Conservation (phyloP, 768 basidiomycete genomes). For the Phylloporus rhodoxanthus region DNA sequence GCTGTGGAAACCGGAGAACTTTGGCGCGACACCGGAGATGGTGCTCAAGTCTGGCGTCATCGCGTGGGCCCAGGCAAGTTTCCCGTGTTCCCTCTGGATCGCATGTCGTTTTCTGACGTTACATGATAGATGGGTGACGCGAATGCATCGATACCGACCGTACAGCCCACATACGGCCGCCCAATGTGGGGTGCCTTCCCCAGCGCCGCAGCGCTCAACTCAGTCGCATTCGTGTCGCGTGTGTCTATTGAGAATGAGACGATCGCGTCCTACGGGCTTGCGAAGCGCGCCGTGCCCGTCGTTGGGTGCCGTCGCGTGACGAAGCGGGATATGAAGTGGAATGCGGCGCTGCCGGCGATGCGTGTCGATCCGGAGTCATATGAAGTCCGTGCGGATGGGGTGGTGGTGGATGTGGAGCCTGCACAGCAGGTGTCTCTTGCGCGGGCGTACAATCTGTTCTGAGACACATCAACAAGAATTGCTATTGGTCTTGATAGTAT, state of each 20-base stretch:
- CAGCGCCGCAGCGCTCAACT: conserved; percentile 60
- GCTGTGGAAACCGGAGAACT: conserved; percentile 91
- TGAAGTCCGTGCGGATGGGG: conserved; percentile 76
- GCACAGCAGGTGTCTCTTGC: conserved; percentile 65
- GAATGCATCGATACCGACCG: conserved; percentile 92
- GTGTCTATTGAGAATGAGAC: conserved; percentile 55
- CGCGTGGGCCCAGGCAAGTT: conserved; percentile 74
- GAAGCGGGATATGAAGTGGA: conserved; percentile 95
- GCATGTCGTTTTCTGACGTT: background rate
- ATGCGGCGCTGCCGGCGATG: conserved; percentile 76
- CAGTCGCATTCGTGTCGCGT: conserved; percentile 80
- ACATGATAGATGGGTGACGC: conserved; percentile 86
- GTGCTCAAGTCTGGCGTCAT: conserved; percentile 94
- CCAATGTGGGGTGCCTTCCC: conserved; percentile 85
- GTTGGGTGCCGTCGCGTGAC: conserved; percentile 63
- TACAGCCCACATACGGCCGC: conserved; percentile 79
- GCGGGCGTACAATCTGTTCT: conserved; percentile 78
- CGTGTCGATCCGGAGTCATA: conserved; percentile 89
- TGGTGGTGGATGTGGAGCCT: conserved; percentile 67
- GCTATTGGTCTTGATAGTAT: conserved; percentile 1
- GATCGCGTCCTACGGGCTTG: conserved; percentile 60
- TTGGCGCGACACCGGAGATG: conserved; percentile 90
- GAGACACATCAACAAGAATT: conserved; percentile 14
- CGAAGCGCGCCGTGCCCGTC: conserved; percentile 73
- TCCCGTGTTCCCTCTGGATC: too few relatives aligned